phyloP scores from a whole-genome alignment of 805 yeast genomes.

The Sugiyamaella smithiae region DNA sequence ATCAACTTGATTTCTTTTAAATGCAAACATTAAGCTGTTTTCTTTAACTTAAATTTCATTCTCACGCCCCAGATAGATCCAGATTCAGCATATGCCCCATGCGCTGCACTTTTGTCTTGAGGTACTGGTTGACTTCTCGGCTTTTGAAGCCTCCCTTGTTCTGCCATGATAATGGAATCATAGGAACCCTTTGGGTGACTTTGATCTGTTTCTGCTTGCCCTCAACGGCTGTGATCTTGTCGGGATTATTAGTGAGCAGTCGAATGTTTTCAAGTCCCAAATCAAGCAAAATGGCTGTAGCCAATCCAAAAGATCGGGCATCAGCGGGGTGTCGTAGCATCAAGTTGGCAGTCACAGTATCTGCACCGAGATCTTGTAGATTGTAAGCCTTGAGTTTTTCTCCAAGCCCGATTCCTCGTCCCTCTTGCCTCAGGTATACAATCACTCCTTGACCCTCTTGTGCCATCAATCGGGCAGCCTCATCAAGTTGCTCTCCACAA shows the following conservation, averaged over 20 bases:
- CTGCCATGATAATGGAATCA: conserved; percentile 95
- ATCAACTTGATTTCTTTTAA: too few relatives aligned
- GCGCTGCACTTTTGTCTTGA: conserved; percentile 89
- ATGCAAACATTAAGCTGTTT: too few relatives aligned
- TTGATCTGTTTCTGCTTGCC: conserved; percentile 71
- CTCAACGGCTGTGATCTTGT: conserved; percentile 91
- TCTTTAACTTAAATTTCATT: neutral
- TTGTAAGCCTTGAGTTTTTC: conserved; percentile 96
- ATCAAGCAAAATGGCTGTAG: conserved; percentile 88
- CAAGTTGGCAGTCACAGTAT: conserved; percentile 94
- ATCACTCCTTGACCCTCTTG: conserved; percentile 85
- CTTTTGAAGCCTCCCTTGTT: conserved; percentile 67
- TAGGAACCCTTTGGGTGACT: conserved; percentile 88
- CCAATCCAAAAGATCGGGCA: conserved; percentile 89
- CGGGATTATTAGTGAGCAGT: conserved; percentile 91
- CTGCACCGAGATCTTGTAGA: conserved; percentile 96
- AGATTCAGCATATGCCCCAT: conserved; percentile 88
- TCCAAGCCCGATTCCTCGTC: conserved; percentile 97
- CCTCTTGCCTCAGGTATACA: conserved; percentile 95
- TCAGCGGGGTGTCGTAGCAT: conserved; percentile 96
- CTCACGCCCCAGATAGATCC: conserved; percentile 4
- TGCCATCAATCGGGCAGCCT: conserved; percentile 94
- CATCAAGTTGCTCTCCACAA: conserved; percentile 98
- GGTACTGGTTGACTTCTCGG: conserved; percentile 86
- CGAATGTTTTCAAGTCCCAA: conserved; percentile 70